Evolutionary conservation across 306 rosid species (phyloP).

Genomic region (Carpinus fangiana): DNA sequence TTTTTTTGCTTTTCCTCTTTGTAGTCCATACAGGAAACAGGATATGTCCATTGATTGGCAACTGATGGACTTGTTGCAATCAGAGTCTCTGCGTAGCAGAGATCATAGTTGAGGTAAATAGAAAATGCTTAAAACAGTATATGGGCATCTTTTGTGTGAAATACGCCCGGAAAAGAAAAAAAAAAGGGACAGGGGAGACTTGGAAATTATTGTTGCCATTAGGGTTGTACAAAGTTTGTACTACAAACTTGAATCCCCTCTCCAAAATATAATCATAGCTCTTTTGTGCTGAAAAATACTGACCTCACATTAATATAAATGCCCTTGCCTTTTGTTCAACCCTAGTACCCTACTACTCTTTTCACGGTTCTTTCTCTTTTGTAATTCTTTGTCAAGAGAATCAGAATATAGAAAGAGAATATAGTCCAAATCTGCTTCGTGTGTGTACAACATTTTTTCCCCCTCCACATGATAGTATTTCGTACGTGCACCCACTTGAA

Average conservation of each 20-base stretch:
- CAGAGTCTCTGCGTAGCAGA: conserved; percentile 7
- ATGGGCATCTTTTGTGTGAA: not conserved
- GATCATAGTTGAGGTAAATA: not conserved
- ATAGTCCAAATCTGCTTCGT: not conserved
- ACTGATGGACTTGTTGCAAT: not conserved
- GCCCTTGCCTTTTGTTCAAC: not conserved
- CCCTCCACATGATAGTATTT: no score
- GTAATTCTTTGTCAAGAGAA: not conserved
- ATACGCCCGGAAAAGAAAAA: not conserved
- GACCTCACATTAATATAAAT: not conserved
- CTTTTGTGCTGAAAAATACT: not conserved
- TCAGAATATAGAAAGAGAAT: not conserved
- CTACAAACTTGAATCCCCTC: not conserved
- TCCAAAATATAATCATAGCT: not conserved
- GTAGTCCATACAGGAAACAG: conserved; percentile 23
- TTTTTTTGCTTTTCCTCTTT: not conserved
- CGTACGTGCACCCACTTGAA: no score
- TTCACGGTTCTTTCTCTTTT: not conserved
- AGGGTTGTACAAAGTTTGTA: not conserved
- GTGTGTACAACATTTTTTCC: not conserved
- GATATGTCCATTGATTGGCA: not conserved
- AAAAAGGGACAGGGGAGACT: not conserved
- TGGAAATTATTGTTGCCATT: not conserved
- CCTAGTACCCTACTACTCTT: not conserved
- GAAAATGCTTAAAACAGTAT: not conserved